Evolutionary conservation across 768 basidiomycete species (phyloP).

Genomic region (Termitomyces titanicus): DNA sequence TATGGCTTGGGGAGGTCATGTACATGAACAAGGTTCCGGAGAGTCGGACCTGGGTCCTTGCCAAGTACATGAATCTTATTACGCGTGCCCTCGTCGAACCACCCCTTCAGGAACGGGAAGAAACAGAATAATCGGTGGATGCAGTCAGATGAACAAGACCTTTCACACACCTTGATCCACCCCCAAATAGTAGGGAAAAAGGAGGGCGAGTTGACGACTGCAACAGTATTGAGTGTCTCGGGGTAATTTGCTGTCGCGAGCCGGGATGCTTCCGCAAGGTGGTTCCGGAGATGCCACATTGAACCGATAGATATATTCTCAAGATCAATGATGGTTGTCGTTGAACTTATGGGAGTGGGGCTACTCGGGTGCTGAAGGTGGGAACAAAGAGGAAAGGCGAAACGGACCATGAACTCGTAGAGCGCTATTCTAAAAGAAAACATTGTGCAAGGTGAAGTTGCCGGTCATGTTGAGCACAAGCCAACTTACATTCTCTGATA

Average conservation of each 20-base stretch:
- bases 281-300: conserved; percentile 68
- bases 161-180: conserved; percentile 65
- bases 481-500: conserved; percentile 68
- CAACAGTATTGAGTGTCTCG: conserved; percentile 67
- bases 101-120: conserved; percentile 38
- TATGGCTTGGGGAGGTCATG: conserved; percentile 61
- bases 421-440: conserved; percentile 47
- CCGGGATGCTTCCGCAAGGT: conserved; percentile 71
- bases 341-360: conserved; percentile 55
- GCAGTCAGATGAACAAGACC: not conserved
- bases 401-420: conserved; percentile 64
- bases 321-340: conserved; percentile 74
- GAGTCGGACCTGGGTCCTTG: conserved; percentile 48
- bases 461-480: not conserved
- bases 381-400: conserved; percentile 62
- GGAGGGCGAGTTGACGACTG: conserved; percentile 73
- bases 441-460: not conserved
- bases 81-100: conserved; percentile 79
- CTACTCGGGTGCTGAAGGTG: conserved; percentile 49
- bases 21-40: conserved; percentile 44
- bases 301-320: conserved; percentile 52
- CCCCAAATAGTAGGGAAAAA: conserved; percentile 85
- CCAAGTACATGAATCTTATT: conserved; percentile 76
- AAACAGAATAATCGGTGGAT: not conserved
- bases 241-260: conserved; percentile 82